Percentiles rank a stretch among this genome's conserved stretches.
phyloP scores from a whole-genome alignment of 2,329 filamentous ascomycete genomes.

The Aschersonia sp. region DNA sequence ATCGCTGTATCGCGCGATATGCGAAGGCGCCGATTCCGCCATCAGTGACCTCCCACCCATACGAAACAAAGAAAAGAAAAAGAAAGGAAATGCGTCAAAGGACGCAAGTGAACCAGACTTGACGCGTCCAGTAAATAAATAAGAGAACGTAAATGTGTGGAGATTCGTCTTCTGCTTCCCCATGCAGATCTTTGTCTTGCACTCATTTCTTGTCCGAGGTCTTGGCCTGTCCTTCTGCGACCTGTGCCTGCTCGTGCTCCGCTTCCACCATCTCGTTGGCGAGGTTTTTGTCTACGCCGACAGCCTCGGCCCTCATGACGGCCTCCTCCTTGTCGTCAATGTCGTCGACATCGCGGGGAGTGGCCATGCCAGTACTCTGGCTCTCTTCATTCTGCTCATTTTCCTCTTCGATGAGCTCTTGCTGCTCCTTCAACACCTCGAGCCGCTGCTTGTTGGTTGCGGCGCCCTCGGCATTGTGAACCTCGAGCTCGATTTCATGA shows the following conservation, averaged over 20 bases:
- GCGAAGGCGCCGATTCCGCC: no score
- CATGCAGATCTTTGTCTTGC: background rate
- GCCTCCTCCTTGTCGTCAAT: slow-evolving; percentile 91
- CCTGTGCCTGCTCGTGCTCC: slow-evolving; percentile 30
- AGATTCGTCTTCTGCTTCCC: no score
- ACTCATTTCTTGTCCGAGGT: background rate
- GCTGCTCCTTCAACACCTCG: slow-evolving; percentile 95
- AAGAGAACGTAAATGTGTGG: no score
- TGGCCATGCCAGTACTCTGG: slow-evolving; percentile 57
- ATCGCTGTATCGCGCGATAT: background rate
- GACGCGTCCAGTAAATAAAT: no score
- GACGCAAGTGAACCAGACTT: no score
- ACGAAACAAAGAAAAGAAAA: no score
- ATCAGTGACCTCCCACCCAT: no score
- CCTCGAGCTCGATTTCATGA: slow-evolving; percentile 98
- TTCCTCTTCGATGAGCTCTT: slow-evolving; percentile 95
- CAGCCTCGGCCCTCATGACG: slow-evolving; percentile 33
- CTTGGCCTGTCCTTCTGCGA: slow-evolving; percentile 13
- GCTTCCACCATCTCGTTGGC: slow-evolving; percentile 40
- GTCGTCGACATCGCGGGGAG: slow-evolving; percentile 74
- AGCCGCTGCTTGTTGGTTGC: slow-evolving; percentile 98
- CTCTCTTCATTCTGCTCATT: slow-evolving; percentile 80
- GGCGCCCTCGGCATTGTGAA: slow-evolving; percentile 90
- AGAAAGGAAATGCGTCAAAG: no score
- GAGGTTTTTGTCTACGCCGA: slow-evolving; percentile 31